Evolutionary conservation across 1,284 basidiomycete species (phyloP), one percentile per base, ranked within the genome.

Genomic region (Ceratobasidium sp.): DNA sequence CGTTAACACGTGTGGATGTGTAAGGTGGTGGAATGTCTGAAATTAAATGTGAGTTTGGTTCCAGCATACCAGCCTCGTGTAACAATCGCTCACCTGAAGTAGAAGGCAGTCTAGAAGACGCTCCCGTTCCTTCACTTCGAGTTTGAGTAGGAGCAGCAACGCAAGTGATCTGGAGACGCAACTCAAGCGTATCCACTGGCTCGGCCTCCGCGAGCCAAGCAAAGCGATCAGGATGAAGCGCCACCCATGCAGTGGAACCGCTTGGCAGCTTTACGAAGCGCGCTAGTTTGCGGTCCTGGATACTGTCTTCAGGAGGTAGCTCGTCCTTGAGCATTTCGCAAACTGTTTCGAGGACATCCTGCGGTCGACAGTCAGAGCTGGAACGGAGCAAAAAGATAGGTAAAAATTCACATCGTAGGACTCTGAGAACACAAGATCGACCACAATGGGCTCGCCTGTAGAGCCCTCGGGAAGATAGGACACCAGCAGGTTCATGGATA

Each of bases 351-450:
- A 71, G 28, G 38, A 71, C 43, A 38, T 59, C 55, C 67, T 71
- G 28, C 11, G 18, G 26, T 6, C 26, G 52, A 32, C 21, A n/a
- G 16, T 6, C 18, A 26, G 18, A 3, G 14, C 11, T 30, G 35
- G 55, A 32, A 28, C 28, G 28, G 23, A 4, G 44, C 28, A 18
- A 9, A 21, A 6, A 21, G 32, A 28, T 44, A 63, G 67, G 11
- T 21, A 11, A n/a, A 69, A 23, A 52, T 32, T 7, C 21, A 71
- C 67, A 16, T 71, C 67, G 32, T 59, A 71, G n/a, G 67, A 59
- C 32, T 71, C 55, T 2, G 67, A 71, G 32, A 30, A 44, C 55
- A 41, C 55, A 32, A 71, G 18, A 7, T 58, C 55, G 16, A 21
- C 44, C 4, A 59, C 30, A 35, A 18, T n/a, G n/a, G 28, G 67